Percentiles rank a stretch among this genome's conserved stretches.
Evolutionary conservation across 1,284 basidiomycete genomes (phyloP).

Genomic region (Apiotrichum gracile): DNA sequence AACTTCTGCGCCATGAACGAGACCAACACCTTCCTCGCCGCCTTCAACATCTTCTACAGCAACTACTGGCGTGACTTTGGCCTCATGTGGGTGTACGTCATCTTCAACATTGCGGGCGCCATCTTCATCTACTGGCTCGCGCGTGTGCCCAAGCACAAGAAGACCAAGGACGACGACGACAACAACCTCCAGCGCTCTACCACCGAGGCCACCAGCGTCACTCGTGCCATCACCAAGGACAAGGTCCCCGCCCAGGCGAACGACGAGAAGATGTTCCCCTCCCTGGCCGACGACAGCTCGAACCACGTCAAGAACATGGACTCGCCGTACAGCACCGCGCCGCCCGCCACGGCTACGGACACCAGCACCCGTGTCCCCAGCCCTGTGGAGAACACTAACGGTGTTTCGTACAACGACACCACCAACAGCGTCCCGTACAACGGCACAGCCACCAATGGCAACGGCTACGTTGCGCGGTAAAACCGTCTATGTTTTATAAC

Average conservation of each 20-base stretch:
- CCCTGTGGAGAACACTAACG: not conserved
- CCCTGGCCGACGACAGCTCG: too few species aligned
- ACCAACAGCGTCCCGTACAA: too few species aligned
- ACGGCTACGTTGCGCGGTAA: too few species aligned
- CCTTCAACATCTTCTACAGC: constrained; percentile 56
- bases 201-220: constrained; percentile 6
- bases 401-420: too few species aligned
- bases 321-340: too few species aligned
- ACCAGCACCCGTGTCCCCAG: not conserved
- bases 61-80: constrained; percentile 61
- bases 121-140: constrained; percentile 41
- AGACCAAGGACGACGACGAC: constrained; percentile 9
- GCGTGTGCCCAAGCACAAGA: constrained; percentile 28
- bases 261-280: not conserved
- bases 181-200: constrained; percentile 6
- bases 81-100: constrained; percentile 59
- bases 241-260: not conserved
- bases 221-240: constrained; percentile 1
- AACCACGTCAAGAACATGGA: too few species aligned
- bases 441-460: too few species aligned
- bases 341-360: not conserved
- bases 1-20: constrained; percentile 48
- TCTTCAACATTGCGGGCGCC: constrained; percentile 53
- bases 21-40: constrained; percentile 57
- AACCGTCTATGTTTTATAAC: too few species aligned